A percentile compares a stretch with the other conserved stretches of the same genome.
Evolutionary conservation across 768 basidiomycete species (phyloP).

Genomic region (Tylopilus sp.): DNA sequence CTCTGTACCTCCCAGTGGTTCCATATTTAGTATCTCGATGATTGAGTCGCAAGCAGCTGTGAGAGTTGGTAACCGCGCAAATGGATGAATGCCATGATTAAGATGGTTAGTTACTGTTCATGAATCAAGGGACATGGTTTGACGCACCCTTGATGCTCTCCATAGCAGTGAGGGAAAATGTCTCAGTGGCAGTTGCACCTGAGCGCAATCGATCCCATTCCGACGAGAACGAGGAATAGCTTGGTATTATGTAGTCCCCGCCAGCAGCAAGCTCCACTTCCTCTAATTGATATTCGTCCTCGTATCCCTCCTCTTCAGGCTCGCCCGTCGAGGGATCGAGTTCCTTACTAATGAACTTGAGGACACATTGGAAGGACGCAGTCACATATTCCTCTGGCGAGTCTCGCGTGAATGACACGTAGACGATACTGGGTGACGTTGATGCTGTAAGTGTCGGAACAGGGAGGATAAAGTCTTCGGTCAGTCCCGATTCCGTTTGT

Average conservation of each 20-base stretch:
- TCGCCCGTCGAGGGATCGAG: conserved; percentile 92
- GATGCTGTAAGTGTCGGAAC: conserved; percentile 63
- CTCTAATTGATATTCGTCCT: conserved; percentile 97
- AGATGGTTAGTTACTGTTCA: conserved; percentile 16
- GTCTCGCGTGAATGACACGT: conserved; percentile 90
- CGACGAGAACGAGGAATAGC: conserved; percentile 83
- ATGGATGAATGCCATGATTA: conserved; percentile 13
- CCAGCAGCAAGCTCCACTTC: conserved; percentile 92
- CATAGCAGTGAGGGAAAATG: conserved; percentile 88
- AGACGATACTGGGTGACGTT: conserved; percentile 80
- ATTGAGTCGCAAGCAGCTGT: conserved; percentile 95
- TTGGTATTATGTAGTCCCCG: conserved; percentile 95
- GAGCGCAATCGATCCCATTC: conserved; percentile 93
- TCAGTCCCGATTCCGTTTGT: conserved; percentile 66
- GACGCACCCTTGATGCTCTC: conserved; percentile 88
- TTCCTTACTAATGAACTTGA: conserved; percentile 97
- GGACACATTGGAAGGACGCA: conserved; percentile 84
- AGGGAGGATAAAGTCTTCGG: conserved; percentile 94
- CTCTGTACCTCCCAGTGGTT: conserved; percentile 90
- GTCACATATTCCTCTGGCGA: conserved; percentile 71
- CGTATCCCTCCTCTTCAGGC: conserved; percentile 98
- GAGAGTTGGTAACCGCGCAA: conserved; percentile 13
- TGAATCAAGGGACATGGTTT: conserved; percentile 5
- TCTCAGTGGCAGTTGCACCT: conserved; percentile 81
- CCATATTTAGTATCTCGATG: conserved; percentile 95